phyloP scores from a whole-genome alignment of 1,284 basidiomycete genomes.

The Ganoderma resinaceum region DNA sequence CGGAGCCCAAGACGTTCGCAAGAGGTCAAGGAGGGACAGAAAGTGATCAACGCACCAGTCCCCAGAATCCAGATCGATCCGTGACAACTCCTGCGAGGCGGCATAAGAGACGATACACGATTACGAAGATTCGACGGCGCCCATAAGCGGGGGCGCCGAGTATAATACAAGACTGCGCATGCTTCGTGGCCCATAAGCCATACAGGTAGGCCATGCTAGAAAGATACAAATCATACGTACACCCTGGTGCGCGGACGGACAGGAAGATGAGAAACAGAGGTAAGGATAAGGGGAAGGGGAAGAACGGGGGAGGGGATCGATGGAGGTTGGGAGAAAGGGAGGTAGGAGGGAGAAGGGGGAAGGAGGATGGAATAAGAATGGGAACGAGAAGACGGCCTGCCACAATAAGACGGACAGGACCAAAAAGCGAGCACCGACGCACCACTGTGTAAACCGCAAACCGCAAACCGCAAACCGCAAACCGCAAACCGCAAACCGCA shows the following conservation, averaged over 20 bases:
- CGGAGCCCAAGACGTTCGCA: too few relatives aligned
- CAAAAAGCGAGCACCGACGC: neutral
- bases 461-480: neutral
- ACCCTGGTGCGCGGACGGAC: neutral
- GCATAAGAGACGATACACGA: neutral
- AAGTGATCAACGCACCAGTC: too few relatives aligned
- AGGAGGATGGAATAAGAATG: neutral
- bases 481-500: neutral
- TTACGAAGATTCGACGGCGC: neutral
- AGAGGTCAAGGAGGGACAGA: too few relatives aligned
- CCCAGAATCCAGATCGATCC: neutral
- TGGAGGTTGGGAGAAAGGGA: neutral
- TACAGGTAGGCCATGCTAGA: conserved; percentile 22
- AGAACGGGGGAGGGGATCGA: neutral
- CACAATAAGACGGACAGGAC: neutral
- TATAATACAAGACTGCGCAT: conserved; percentile 27
- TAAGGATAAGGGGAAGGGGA: neutral
- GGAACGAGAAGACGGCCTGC: neutral
- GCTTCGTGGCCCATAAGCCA: conserved; percentile 15
- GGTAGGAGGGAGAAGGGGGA: neutral
- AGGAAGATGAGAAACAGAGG: neutral
- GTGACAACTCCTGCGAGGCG: too few relatives aligned
- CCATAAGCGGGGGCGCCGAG: neutral
- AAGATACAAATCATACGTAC: conserved; percentile 21
- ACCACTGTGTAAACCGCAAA: neutral